These are phyloP conservation scores for Stygiomarasmius scandens DNA, from an alignment of 1,284 basidiomycete species.

Conservation along the genomic window DNA sequence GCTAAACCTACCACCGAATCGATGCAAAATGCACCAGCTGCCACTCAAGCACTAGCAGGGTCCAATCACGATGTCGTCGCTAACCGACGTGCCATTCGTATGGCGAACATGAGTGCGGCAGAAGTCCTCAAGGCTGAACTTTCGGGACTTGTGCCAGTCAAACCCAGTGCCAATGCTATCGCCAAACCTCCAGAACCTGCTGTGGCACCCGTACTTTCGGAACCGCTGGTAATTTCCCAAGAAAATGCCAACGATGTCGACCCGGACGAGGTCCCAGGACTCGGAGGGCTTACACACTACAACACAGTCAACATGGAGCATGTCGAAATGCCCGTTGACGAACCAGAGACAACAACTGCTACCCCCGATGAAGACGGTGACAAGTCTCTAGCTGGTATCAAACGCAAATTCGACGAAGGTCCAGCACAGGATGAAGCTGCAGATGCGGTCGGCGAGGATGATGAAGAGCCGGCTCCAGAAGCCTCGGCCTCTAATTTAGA, in stretches of 20 bases:
- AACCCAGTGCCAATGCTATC: constrained; percentile 26
- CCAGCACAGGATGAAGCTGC: constrained; percentile 52
- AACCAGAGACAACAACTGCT: not conserved
- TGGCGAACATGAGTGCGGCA: constrained; percentile 96
- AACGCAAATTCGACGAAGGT: constrained; percentile 72
- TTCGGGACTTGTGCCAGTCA: constrained; percentile 59
- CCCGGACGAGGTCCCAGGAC: constrained; percentile 16
- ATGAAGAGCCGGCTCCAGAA: constrained; percentile 31
- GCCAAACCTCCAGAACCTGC: constrained; percentile 27
- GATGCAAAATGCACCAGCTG: constrained; percentile 54
- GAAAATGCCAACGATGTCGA: constrained; percentile 9
- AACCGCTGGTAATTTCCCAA: not conserved
- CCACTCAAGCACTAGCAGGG: constrained; percentile 69
- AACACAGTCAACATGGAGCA: not conserved
- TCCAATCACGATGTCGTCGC: constrained; percentile 87
- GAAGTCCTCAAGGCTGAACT: constrained; percentile 93
- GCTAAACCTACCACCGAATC: constrained; percentile 59
- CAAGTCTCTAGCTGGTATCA: constrained; percentile 48
- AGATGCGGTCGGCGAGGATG: constrained; percentile 35
- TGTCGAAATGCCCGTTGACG: not conserved
- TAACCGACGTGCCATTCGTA: constrained; percentile 86
- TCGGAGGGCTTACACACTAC: constrained; percentile 1
- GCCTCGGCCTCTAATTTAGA: constrained; percentile 46
- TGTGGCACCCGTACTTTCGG: not conserved
- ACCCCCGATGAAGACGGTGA: constrained; percentile 10